Conservation (phyloP, 116 monocot species). For the Dioscorea cayenensis region DNA sequence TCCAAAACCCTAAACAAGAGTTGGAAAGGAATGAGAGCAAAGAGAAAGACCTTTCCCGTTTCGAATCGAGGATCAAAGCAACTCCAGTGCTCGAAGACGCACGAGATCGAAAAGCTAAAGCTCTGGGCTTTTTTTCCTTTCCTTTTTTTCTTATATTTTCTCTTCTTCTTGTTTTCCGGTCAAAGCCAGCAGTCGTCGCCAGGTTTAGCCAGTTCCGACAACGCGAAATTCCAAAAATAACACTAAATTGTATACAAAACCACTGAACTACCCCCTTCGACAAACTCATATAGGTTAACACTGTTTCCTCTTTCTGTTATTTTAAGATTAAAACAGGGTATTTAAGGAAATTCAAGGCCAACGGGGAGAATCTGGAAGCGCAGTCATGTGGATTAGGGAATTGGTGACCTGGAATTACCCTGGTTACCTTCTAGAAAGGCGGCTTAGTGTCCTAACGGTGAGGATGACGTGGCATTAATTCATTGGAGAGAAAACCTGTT, state of each 20-base stretch:
- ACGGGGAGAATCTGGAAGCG: background rate
- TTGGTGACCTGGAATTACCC: background rate
- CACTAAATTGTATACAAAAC: background rate
- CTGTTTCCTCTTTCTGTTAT: background rate
- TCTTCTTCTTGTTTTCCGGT: background rate
- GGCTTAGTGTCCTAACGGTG: background rate
- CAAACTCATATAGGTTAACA: no score
- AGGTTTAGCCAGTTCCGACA: constrained; percentile 17
- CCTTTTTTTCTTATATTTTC: background rate
- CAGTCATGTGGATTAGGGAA: background rate
- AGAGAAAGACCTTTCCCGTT: background rate
- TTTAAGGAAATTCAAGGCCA: background rate
- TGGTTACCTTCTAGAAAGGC: background rate
- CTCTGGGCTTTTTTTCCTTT: background rate
- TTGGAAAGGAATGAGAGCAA: background rate
- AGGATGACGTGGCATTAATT: no score
- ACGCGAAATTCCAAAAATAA: background rate
- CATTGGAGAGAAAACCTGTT: no score
- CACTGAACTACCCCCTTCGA: no score
- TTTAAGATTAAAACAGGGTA: background rate
- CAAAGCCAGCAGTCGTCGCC: constrained; percentile 7
- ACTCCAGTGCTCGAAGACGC: background rate
- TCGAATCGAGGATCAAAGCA: background rate
- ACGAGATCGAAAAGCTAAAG: background rate
- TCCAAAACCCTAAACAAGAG: background rate